phyloP scores from a whole-genome alignment of 768 basidiomycete species.

The Russula dissimulans region DNA sequence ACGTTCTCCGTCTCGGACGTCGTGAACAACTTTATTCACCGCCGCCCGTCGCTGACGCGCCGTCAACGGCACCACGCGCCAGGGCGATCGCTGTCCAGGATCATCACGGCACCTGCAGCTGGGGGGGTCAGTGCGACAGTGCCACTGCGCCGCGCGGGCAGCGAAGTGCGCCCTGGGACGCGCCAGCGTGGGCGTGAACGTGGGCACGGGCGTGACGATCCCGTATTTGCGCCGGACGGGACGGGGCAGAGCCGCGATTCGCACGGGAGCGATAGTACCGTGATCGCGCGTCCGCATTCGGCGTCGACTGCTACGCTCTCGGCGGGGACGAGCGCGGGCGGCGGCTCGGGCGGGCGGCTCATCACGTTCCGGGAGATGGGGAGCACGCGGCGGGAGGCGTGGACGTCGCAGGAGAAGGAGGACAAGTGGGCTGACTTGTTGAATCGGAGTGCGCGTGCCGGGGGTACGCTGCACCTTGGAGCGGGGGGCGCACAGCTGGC shows the following conservation, averaged over 20 bases:
- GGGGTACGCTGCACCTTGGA: slow-evolving; percentile 61
- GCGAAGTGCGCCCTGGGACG: slow-evolving; percentile 13
- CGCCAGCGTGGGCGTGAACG: slow-evolving; percentile 1
- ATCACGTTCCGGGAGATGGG: slow-evolving; percentile 45
- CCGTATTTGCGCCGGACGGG: slow-evolving; percentile 18
- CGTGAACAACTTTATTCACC: slow-evolving; percentile 37
- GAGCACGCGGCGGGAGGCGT: slow-evolving; percentile 28
- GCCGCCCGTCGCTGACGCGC: slow-evolving; percentile 12
- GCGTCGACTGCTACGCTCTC: background rate
- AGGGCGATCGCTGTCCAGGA: background rate
- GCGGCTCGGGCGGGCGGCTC: slow-evolving; percentile 23
- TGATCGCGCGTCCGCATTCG: slow-evolving; percentile 12
- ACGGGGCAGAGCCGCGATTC: slow-evolving; percentile 17
- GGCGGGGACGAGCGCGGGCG: background rate
- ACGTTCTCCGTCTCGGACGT: slow-evolving; percentile 38
- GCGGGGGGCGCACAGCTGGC: slow-evolving; percentile 30
- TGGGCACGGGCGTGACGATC: background rate
- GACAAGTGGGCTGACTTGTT: slow-evolving; percentile 63
- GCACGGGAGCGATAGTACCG: slow-evolving; percentile 3
- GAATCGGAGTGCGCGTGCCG: slow-evolving; percentile 55
- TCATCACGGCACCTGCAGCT: slow-evolving; percentile 11
- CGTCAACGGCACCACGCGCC: slow-evolving; percentile 3
- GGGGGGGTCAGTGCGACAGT: slow-evolving; percentile 13
- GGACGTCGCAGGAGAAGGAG: slow-evolving; percentile 64
- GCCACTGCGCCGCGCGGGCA: slow-evolving; percentile 24